Evolutionary conservation across 352 stramenopile species (phyloP), one percentile per base, ranked within the genome.

Genomic region (Phytophthora ohioensis): DNA sequence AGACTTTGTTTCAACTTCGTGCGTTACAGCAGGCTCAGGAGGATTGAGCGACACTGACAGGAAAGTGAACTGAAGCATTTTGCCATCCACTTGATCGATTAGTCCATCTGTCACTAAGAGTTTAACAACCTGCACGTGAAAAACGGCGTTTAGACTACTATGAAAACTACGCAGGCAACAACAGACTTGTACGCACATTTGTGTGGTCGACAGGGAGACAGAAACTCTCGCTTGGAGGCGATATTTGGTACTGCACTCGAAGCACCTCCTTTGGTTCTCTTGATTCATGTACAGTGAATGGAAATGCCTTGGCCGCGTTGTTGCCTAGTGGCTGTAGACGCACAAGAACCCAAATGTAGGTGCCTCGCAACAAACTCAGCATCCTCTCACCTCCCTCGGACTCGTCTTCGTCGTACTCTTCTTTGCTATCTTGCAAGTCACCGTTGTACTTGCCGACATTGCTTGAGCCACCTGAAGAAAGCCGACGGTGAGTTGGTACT

Each of bases 21-120:
- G 48, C 5, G 43, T 5, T 32, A 42, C n/a, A 4, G 32, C 9
- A 17, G 45, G 6, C 27, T 67, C 34, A 6, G 54, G 17, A 11
- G 17, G 15, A 60, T 9, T 35, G 10, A 53, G 11, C 9, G 57
- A 10, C 21, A 73, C 59, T 0, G 68, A 70, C n/a, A 91, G 38
- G 43, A 91, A 82, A 4, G 43, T 80, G 48, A 91, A 83, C 49
- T 74, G 63, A 30, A 91, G 66, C 47, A 75, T 64, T 15, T 71
- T 81, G 2, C 57, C 55, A 54, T 81, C 67, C 9, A 89, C 47
- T 27, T 85, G 67, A 8, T 73, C 36, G 9, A 91, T 46, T 8
- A 91, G 34, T 36, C 81, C 83, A 46, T 91, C 79, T 1, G 81
- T 88, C 42, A 91, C 81, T 11, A 91, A 67, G 30, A 90, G 57